A percentile compares a stretch with the other conserved stretches of the same genome.
Conservation (phyloP, 169 alveolate genomes). For the Babesia gibsoni region DNA sequence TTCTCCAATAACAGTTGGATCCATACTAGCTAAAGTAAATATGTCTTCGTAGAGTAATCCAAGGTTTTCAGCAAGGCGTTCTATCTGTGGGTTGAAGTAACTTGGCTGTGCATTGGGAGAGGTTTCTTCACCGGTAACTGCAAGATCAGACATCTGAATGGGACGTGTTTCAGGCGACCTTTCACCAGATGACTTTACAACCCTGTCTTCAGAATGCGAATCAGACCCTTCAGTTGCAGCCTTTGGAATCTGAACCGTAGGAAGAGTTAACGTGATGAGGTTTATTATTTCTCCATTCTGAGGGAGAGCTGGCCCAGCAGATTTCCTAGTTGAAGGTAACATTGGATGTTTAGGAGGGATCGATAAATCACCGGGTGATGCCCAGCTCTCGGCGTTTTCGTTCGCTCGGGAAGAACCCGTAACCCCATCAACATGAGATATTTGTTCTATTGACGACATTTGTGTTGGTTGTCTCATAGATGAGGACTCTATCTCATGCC, state of each 20-base stretch:
- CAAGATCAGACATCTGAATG: background rate
- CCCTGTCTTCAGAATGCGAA: too few relatives aligned
- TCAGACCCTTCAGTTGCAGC: background rate
- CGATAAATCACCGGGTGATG: slow-evolving; percentile 37
- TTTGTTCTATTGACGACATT: background rate
- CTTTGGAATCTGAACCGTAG: slow-evolving; percentile 11
- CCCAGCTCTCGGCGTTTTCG: slow-evolving; percentile 17
- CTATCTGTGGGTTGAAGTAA: slow-evolving; percentile 28
- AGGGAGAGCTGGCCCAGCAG: background rate
- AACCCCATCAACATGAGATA: background rate
- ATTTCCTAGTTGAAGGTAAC: slow-evolving; percentile 36
- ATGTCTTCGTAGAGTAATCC: slow-evolving; percentile 42
- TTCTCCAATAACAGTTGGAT: slow-evolving; percentile 55
- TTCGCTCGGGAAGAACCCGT: background rate
- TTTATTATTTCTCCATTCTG: slow-evolving; percentile 9
- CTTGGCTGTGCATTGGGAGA: background rate
- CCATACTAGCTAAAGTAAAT: slow-evolving; percentile 53
- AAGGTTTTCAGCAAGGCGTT: slow-evolving; percentile 29
- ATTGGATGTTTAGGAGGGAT: slow-evolving; percentile 36
- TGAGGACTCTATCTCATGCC: background rate
- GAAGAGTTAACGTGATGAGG: slow-evolving; percentile 24
- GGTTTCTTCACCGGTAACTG: background rate
- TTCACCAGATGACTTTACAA: too few relatives aligned
- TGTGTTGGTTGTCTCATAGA: background rate
- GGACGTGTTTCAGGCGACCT: too few relatives aligned